A percentile compares a stretch with the other conserved stretches of the same genome.
Evolutionary conservation across 768 basidiomycete genomes (phyloP).

Genomic region (Kwoniella mangroviensis): DNA sequence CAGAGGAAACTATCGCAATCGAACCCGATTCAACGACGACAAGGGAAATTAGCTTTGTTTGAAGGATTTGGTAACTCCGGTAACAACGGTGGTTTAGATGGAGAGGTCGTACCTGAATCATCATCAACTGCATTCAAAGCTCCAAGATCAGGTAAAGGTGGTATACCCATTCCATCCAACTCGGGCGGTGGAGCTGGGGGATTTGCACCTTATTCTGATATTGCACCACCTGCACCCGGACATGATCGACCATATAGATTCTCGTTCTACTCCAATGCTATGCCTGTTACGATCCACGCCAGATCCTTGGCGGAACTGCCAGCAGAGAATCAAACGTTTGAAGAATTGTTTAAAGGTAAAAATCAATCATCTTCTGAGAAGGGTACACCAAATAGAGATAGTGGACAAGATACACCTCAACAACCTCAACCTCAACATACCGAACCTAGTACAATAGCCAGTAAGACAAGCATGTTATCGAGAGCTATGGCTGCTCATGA

Average conservation of each 20-base stretch:
- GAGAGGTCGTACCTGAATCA: conserved; percentile 26
- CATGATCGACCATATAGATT: conserved; percentile 94
- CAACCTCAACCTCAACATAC: conserved; percentile 6
- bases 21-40: conserved; percentile 62
- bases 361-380: conserved; percentile 20
- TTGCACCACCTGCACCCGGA: conserved; percentile 54
- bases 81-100: conserved; percentile 24
- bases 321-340: conserved; percentile 88
- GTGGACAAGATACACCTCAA: conserved; percentile 19
- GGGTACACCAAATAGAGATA: conserved; percentile 4
- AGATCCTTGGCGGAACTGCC: conserved; percentile 90
- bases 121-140: conserved; percentile 42
- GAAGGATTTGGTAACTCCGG: conserved; percentile 62
- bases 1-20: conserved; percentile 88
- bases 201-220: conserved; percentile 49
- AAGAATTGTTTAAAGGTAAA: conserved; percentile 74
- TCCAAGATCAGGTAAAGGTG: conserved; percentile 48
- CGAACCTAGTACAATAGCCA: conserved; percentile 15
- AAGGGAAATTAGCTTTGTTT: conserved; percentile 88
- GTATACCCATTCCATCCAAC: conserved; percentile 1
- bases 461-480: conserved; percentile 45
- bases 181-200: conserved; percentile 2
- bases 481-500: conserved; percentile 26
- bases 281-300: conserved; percentile 92
- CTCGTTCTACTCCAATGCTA: conserved; percentile 94